A percentile compares a stretch with the other conserved stretches of the same genome.
These are phyloP conservation scores for Bremia lactucae DNA, from an alignment of 352 stramenopile species.

Conservation along the genomic window DNA sequence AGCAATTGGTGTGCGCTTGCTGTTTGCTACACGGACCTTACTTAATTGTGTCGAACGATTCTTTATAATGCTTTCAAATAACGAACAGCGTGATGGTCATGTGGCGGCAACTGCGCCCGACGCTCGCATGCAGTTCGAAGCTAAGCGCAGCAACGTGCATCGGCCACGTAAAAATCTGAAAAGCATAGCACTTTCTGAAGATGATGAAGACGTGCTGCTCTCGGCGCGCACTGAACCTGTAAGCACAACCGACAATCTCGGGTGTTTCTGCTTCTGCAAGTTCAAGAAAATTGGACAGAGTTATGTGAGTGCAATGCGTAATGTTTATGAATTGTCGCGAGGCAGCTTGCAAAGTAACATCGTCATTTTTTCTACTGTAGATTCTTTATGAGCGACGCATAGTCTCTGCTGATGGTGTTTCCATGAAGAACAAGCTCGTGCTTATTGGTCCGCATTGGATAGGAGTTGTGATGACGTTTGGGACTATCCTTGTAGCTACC, in stretches of 20 bases:
- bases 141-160: slow-evolving; percentile 14
- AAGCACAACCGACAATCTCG: slow-evolving; percentile 36
- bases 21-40: not conserved
- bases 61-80: slow-evolving; percentile 18
- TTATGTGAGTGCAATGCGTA: slow-evolving; percentile 18
- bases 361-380: slow-evolving; percentile 8
- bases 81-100: slow-evolving; percentile 6
- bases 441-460: slow-evolving; percentile 76
- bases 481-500: slow-evolving; percentile 49
- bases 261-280: slow-evolving; percentile 50
- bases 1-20: slow-evolving; percentile 4
- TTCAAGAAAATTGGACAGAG: slow-evolving; percentile 39
- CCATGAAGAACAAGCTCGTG: slow-evolving; percentile 23
- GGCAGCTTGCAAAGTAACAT: slow-evolving; percentile 6
- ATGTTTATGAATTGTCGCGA: not conserved
- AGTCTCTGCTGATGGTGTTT: slow-evolving; percentile 14
- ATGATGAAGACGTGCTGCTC: slow-evolving; percentile 19
- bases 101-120: not conserved
- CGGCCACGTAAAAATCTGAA: slow-evolving; percentile 12
- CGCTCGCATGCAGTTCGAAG: slow-evolving; percentile 10
- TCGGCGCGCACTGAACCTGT: slow-evolving; percentile 8
- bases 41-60: not conserved
- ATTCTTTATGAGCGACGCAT: slow-evolving; percentile 37
- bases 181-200: slow-evolving; percentile 10
- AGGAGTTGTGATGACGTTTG: slow-evolving; percentile 54